phyloP scores from a whole-genome alignment of 2,329 filamentous ascomycete genomes.

The Myriangium duriaei region DNA sequence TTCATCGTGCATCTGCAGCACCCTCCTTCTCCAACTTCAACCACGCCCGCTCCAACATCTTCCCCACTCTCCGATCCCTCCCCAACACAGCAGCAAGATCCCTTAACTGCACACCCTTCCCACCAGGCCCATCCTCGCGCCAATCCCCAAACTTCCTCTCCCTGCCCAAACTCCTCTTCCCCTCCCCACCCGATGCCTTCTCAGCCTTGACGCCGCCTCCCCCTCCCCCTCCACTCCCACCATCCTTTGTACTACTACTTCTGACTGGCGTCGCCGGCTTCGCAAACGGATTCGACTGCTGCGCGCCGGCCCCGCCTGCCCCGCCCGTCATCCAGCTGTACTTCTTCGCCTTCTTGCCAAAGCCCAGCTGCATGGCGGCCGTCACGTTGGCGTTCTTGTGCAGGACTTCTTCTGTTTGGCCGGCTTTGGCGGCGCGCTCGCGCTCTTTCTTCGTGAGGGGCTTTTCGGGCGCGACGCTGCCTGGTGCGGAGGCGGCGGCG shows the following conservation, averaged over 20 bases:
- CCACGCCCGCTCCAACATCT: conserved; percentile 46
- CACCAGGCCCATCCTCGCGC: conserved; percentile 63
- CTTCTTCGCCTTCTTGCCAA: conserved; percentile 53
- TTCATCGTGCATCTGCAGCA: no score
- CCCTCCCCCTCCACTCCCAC: conserved; percentile 3
- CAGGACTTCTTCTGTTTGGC: conserved; percentile 60
- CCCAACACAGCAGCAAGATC: conserved; percentile 74
- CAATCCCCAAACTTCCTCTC: conserved; percentile 25
- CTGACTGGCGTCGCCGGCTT: conserved; percentile 7
- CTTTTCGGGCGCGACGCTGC: conserved; percentile 46
- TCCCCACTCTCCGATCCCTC: conserved; percentile 56
- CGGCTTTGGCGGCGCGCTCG: conserved; percentile 61
- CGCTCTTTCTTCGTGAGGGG: conserved; percentile 71
- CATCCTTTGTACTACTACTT: conserved; percentile 11
- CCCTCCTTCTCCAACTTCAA: conserved; percentile 11
- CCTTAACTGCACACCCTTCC: conserved; percentile 67
- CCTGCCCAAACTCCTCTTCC: conserved; percentile 11
- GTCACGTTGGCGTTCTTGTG: conserved; percentile 77
- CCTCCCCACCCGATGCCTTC: conserved; percentile 2
- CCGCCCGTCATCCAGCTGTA: conserved; percentile 64
- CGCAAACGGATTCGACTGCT: conserved; percentile 28
- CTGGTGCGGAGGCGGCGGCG: conserved; percentile 13
- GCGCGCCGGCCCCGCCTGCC: conserved; percentile 41
- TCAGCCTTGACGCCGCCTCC: neutral
- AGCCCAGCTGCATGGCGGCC: conserved; percentile 60